A percentile compares a stretch with the other conserved stretches of the same genome.
These are phyloP conservation scores for Xylariales sp. DNA, from an alignment of 2,329 filamentous ascomycete genomes.

Conservation along the genomic window DNA sequence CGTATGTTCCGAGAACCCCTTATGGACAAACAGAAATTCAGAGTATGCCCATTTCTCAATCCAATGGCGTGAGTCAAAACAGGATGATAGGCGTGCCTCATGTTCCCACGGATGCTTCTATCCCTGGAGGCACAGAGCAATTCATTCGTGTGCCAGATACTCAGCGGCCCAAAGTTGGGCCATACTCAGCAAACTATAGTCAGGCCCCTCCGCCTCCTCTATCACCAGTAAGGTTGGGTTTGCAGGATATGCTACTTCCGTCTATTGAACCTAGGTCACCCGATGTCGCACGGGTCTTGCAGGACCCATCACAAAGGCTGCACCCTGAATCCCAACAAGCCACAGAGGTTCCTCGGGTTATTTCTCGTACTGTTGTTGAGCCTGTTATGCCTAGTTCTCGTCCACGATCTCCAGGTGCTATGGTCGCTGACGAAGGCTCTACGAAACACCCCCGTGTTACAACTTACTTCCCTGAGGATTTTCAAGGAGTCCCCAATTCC, in stretches of 20 bases:
- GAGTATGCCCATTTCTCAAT: slow-evolving; percentile 8
- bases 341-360: slow-evolving; percentile 40
- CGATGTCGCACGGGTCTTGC: slow-evolving; percentile 28
- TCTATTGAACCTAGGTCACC: slow-evolving; percentile 51
- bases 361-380: slow-evolving; percentile 41
- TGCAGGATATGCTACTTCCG: slow-evolving; percentile 50
- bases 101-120: slow-evolving; percentile 28
- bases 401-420: slow-evolving; percentile 39
- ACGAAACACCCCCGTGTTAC: slow-evolving; percentile 43
- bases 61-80: slow-evolving; percentile 7
- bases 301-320: slow-evolving; percentile 34
- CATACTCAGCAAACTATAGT: slow-evolving; percentile 32
- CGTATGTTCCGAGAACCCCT: slow-evolving; percentile 20
- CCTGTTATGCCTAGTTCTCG: slow-evolving; percentile 34
- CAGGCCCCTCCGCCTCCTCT: slow-evolving; percentile 39
- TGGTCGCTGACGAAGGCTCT: slow-evolving; percentile 38
- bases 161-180: slow-evolving; percentile 51
- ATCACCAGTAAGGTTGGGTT: slow-evolving; percentile 45
- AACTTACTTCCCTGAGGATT: slow-evolving; percentile 42
- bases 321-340: slow-evolving; percentile 39
- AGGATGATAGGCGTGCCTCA: slow-evolving; percentile 23
- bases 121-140: slow-evolving; percentile 36
- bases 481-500: slow-evolving; percentile 34
- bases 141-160: slow-evolving; percentile 43
- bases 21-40: slow-evolving; percentile 24